Conservation (phyloP, 176 grass and related monocot species). For the Ampelocalamus luodianensis region DNA sequence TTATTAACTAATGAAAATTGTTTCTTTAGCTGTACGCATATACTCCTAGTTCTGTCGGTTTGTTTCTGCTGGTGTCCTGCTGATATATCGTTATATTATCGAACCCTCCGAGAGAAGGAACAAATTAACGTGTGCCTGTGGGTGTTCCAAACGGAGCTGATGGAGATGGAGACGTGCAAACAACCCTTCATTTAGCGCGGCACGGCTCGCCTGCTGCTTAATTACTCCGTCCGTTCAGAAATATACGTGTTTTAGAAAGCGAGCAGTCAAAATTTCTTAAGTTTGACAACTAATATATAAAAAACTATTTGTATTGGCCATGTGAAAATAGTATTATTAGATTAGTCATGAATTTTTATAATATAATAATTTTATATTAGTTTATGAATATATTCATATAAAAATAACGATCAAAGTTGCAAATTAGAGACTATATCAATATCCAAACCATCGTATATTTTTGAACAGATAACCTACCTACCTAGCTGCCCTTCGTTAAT, state of each 20-base stretch:
- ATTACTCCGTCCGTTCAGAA: no score
- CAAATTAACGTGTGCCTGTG: background rate
- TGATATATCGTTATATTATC: background rate
- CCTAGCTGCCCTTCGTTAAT: background rate
- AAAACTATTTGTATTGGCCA: no score
- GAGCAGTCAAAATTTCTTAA: no score
- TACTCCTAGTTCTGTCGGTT: background rate
- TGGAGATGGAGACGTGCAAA: constrained; percentile 26
- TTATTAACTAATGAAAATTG: background rate
- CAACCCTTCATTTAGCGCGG: background rate
- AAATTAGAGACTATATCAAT: no score
- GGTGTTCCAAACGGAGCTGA: background rate
- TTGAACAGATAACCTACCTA: background rate
- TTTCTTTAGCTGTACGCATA: constrained; percentile 8
- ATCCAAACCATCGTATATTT: no score
- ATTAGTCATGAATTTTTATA: no score
- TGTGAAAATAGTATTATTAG: no score
- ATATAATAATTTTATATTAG: no score
- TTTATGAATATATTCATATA: no score
- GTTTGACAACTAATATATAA: no score
- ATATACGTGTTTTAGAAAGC: no score
- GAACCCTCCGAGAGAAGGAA: constrained; percentile 21
- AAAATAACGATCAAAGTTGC: no score
- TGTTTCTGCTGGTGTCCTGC: background rate
- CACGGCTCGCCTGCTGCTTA: background rate